These are phyloP conservation scores for Postia placenta DNA, from an alignment of 768 basidiomycete genomes.

Conservation along the genomic window DNA sequence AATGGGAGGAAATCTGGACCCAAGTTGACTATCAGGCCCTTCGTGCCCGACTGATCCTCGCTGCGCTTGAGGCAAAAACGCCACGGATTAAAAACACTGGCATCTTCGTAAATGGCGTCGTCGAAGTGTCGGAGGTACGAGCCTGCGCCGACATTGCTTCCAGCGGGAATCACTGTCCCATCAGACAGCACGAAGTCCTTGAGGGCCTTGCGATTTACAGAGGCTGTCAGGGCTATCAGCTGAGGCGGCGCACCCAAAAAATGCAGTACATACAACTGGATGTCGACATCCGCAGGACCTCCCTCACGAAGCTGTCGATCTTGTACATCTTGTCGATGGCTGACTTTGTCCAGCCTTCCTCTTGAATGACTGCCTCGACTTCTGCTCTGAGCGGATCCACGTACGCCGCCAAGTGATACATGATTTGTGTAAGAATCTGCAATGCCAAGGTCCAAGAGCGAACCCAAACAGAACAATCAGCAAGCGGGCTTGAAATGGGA, in stretches of 20 bases:
- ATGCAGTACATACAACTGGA: conserved; percentile 1
- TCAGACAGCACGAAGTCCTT: conserved; percentile 14
- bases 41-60: conserved; percentile 5
- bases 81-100: conserved; percentile 19
- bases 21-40: conserved; percentile 14
- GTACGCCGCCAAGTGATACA: conserved; percentile 26
- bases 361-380: conserved; percentile 18
- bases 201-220: conserved; percentile 6
- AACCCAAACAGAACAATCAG: not conserved
- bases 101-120: conserved; percentile 16
- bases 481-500: conserved; percentile 7
- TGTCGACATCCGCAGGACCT: conserved; percentile 14
- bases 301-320: conserved; percentile 28
- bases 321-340: conserved; percentile 24
- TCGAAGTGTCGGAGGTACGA: conserved; percentile 16
- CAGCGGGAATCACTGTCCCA: conserved; percentile 18
- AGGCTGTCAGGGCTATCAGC: not conserved
- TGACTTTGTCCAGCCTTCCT: conserved; percentile 26
- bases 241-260: not conserved
- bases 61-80: conserved; percentile 15
- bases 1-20: conserved; percentile 12
- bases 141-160: conserved; percentile 13
- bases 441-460: not conserved
- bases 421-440: conserved; percentile 20
- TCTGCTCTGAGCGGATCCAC: conserved; percentile 25